Conservation (phyloP, 129 eudicot genomes). For the Cynara cardunculus region DNA sequence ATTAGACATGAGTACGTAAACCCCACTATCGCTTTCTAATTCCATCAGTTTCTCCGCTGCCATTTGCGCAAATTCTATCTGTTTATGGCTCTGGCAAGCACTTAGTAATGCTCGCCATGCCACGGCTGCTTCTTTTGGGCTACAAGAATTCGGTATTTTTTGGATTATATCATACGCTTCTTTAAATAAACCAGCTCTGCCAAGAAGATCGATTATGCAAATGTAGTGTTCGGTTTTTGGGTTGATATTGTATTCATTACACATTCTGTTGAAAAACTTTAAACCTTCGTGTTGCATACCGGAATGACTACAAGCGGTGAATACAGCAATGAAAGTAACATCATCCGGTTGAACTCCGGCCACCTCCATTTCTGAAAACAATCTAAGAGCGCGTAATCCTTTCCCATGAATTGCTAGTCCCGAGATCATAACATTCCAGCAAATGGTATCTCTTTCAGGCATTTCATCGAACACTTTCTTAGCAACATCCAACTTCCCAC, state of each 20-base stretch:
- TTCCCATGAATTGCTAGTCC: conserved; percentile 58
- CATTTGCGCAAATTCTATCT: conserved; percentile 35
- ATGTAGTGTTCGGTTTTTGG: conserved; percentile 57
- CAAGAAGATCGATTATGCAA: conserved; percentile 51
- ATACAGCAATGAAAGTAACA: conserved; percentile 54
- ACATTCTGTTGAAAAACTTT: conserved; percentile 42
- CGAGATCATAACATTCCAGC: conserved; percentile 69
- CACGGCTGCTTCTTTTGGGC: conserved; percentile 41
- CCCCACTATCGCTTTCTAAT: conserved; percentile 60
- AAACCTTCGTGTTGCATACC: conserved; percentile 61
- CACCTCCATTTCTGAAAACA: conserved; percentile 46
- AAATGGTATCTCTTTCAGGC: conserved; percentile 50
- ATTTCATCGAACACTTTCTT: conserved; percentile 50
- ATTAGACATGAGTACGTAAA: conserved; percentile 53
- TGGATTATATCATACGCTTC: conserved; percentile 48
- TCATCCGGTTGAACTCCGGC: conserved; percentile 40
- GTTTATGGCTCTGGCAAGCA: conserved; percentile 40
- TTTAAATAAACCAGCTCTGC: conserved; percentile 44
- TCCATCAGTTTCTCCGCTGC: conserved; percentile 44
- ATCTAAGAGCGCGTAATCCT: conserved; percentile 36
- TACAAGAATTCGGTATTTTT: conserved; percentile 32
- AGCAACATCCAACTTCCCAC: conserved; percentile 56
- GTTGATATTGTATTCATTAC: conserved; percentile 33
- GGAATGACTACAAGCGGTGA: conserved; percentile 62
- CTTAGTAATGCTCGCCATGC: conserved; percentile 58